Conservation (phyloP, 345 rosid species). For the Brassica incana region DNA sequence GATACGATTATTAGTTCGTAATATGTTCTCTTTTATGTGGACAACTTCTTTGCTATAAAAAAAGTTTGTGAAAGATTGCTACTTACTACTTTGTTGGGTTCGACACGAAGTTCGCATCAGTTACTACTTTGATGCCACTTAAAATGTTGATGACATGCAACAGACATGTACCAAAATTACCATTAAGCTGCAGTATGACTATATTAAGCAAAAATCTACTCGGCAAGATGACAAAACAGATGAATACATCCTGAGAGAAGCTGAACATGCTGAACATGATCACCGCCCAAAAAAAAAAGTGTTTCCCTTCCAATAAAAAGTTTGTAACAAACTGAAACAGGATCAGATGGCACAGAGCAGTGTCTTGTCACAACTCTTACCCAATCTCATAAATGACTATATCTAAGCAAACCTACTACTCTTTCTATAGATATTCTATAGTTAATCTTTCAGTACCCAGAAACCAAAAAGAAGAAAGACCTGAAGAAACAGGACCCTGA, state of each 20-base stretch:
- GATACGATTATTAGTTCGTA: neutral
- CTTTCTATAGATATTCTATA: constrained; percentile 23
- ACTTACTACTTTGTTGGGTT: constrained; percentile 1
- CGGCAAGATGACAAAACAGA: constrained; percentile 12
- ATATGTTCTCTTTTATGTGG: neutral
- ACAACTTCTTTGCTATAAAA: no score
- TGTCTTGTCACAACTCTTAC: constrained; percentile 28
- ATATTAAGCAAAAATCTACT: constrained; percentile 13
- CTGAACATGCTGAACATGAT: constrained; percentile 25
- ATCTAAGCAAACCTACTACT: constrained; percentile 22
- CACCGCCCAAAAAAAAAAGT: constrained; percentile 5
- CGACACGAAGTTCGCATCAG: neutral
- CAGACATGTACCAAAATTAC: neutral
- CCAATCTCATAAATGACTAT: constrained; percentile 17
- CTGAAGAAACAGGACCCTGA: constrained; percentile 15
- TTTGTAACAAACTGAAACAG: constrained; percentile 22
- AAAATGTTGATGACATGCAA: neutral
- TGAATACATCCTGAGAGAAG: constrained; percentile 20
- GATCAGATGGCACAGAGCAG: constrained; percentile 17
- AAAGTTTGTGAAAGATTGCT: neutral
- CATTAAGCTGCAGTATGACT: neutral
- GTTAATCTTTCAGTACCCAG: constrained; percentile 23
- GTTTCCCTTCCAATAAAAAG: constrained; percentile 23
- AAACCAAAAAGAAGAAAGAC: constrained; percentile 36
- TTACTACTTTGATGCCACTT: neutral